These are phyloP conservation scores for Hibiscus mutabilis DNA, from an alignment of 345 rosid genomes.

Conservation along the genomic window DNA sequence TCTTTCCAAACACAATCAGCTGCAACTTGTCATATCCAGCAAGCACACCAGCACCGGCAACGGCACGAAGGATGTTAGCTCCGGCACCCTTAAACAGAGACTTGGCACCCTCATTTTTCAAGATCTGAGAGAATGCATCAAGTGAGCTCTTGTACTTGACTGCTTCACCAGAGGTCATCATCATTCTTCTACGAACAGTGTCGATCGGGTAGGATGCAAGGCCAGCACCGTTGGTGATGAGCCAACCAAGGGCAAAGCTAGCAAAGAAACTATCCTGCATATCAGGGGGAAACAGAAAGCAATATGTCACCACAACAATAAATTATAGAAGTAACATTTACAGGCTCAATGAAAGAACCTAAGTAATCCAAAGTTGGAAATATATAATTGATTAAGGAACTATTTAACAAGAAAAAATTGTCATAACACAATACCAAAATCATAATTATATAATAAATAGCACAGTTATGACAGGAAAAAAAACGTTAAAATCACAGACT, in stretches of 20 bases:
- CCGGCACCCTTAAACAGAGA: slow-evolving; percentile 1
- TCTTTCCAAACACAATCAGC: slow-evolving; percentile 73
- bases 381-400: background rate
- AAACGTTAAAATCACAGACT: background rate
- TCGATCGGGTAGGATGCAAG: slow-evolving; percentile 83
- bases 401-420: background rate
- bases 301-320: background rate
- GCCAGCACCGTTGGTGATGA: slow-evolving; percentile 83
- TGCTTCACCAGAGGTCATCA: slow-evolving; percentile 39
- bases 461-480: background rate
- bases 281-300: slow-evolving; percentile 1
- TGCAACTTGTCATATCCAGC: slow-evolving; percentile 88
- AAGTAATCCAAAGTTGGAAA: background rate
- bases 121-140: slow-evolving; percentile 1
- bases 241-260: slow-evolving; percentile 87
- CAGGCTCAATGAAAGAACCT: background rate
- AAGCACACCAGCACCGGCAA: slow-evolving; percentile 92
- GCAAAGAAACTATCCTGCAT: slow-evolving; percentile 82
- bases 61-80: slow-evolving; percentile 48
- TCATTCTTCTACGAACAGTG: slow-evolving; percentile 93
- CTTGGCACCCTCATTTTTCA: slow-evolving; percentile 3
- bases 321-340: background rate
- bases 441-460: background rate
- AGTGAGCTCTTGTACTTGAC: slow-evolving; percentile 3
- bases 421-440: background rate